Evolutionary conservation across 106 monocot species (phyloP).

Genomic region (Amphibolis antarctica): DNA sequence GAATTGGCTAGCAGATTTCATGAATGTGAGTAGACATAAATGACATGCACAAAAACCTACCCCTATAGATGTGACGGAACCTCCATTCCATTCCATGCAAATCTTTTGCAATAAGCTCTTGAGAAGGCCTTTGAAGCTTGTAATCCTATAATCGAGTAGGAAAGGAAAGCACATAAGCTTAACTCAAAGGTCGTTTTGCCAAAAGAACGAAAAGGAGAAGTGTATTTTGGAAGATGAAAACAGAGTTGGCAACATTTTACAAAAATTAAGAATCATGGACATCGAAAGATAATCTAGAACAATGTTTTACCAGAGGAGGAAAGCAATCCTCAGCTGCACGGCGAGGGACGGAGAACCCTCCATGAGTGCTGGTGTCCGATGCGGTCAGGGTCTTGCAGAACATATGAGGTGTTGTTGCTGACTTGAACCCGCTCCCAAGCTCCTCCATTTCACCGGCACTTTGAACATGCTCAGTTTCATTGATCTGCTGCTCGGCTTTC

Average conservation of each 20-base stretch:
- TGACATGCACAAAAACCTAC: neutral
- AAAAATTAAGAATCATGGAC: too few species aligned
- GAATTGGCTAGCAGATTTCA: too few species aligned
- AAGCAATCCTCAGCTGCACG: conserved; percentile 41
- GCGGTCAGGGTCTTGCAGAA: conserved; percentile 49
- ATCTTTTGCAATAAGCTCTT: conserved; percentile 34
- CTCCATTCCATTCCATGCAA: conserved; percentile 37
- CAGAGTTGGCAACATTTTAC: too few species aligned
- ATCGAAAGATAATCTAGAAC: too few species aligned
- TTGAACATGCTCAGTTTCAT: neutral
- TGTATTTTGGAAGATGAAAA: too few species aligned
- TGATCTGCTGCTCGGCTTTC: conserved; percentile 14
- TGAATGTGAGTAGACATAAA: too few species aligned
- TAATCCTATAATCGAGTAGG: conserved; percentile 19
- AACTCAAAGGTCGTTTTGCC: too few species aligned
- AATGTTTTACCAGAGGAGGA: conserved; percentile 23
- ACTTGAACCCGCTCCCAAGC: conserved; percentile 8
- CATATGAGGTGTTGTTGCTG: conserved; percentile 21
- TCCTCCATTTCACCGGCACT: conserved; percentile 15
- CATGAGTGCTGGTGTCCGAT: conserved; percentile 38
- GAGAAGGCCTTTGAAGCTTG: conserved; percentile 34
- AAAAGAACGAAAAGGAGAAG: neutral
- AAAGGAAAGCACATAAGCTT: neutral
- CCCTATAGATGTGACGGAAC: conserved; percentile 38
- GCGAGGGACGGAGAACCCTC: conserved; percentile 88